phyloP scores from a whole-genome alignment of 805 yeast genomes.

The Scheffersomyces coipomensis region DNA sequence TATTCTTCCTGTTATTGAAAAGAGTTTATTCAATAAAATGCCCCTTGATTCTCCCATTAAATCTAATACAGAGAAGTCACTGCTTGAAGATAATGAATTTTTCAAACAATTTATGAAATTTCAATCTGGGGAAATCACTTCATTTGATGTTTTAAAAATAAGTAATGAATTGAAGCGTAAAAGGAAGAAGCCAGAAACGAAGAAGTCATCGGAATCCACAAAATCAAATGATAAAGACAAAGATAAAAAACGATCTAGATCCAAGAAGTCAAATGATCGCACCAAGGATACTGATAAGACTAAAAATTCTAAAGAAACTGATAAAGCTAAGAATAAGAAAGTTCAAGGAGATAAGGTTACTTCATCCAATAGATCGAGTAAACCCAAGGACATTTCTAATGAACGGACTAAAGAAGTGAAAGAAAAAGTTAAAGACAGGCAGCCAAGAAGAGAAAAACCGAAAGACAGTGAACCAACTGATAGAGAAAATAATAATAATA shows the following conservation, averaged over 20 bases:
- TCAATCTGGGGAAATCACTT: not conserved
- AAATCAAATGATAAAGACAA: not conserved
- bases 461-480: no score
- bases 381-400: no score
- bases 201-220: no score
- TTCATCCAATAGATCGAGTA: no score
- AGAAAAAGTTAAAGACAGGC: no score
- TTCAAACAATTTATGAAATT: conserved; percentile 2
- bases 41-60: not conserved
- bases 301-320: conserved; percentile 1
- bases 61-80: no score
- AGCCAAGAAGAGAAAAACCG: no score
- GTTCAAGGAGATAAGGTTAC: no score
- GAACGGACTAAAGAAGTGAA: no score
- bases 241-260: not conserved
- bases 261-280: not conserved
- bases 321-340: not conserved
- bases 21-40: conserved; percentile 25
- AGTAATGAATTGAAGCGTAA: not conserved
- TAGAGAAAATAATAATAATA: no score
- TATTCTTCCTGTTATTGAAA: conserved; percentile 33
- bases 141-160: conserved; percentile 1
- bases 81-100: conserved; percentile 2
- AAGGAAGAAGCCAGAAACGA: not conserved
- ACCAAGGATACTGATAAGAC: no score